These are phyloP conservation scores for Geotrichum fermentans DNA, from an alignment of 1,139 yeast genomes.

Conservation along the genomic window DNA sequence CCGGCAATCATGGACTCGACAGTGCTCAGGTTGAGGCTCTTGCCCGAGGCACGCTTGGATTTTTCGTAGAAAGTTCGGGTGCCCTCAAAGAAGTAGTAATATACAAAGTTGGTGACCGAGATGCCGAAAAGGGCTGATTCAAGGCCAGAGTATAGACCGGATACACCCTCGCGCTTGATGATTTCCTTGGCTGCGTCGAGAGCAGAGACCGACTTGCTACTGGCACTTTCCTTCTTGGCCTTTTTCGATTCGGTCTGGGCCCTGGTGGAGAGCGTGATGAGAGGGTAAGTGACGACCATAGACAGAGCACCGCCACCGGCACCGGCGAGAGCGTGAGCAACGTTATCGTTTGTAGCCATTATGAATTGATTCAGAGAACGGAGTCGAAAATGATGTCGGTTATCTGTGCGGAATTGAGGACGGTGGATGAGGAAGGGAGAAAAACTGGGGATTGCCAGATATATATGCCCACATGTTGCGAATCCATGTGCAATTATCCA, in stretches of 20 bases:
- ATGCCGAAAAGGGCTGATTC: conserved; percentile 87
- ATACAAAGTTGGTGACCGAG: conserved; percentile 77
- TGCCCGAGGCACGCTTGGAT: conserved; percentile 27
- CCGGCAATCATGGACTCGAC: conserved; percentile 74
- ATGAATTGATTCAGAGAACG: not conserved
- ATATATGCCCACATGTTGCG: too few relatives aligned
- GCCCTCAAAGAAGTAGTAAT: conserved; percentile 84
- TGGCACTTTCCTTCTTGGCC: conserved; percentile 32
- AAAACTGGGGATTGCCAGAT: too few relatives aligned
- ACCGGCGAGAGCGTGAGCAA: conserved; percentile 85
- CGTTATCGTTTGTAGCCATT: conserved; percentile 37
- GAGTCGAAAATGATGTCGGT: too few relatives aligned
- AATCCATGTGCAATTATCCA: too few relatives aligned
- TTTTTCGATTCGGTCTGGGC: conserved; percentile 65
- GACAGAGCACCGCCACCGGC: conserved; percentile 91
- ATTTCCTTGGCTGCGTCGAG: conserved; percentile 45
- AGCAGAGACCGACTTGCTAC: conserved; percentile 28
- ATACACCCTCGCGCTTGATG: conserved; percentile 57
- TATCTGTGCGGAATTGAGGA: too few relatives aligned
- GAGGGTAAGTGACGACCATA: conserved; percentile 79
- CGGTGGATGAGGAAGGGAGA: too few relatives aligned
- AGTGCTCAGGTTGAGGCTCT: conserved; percentile 41
- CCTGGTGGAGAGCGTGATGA: conserved; percentile 75
- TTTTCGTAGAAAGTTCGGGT: conserved; percentile 53
- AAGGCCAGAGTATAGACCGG: conserved; percentile 76